Evolutionary conservation across 192 early-diverging fungal genomes (phyloP).

Genomic region (Powellomyces hirtus): DNA sequence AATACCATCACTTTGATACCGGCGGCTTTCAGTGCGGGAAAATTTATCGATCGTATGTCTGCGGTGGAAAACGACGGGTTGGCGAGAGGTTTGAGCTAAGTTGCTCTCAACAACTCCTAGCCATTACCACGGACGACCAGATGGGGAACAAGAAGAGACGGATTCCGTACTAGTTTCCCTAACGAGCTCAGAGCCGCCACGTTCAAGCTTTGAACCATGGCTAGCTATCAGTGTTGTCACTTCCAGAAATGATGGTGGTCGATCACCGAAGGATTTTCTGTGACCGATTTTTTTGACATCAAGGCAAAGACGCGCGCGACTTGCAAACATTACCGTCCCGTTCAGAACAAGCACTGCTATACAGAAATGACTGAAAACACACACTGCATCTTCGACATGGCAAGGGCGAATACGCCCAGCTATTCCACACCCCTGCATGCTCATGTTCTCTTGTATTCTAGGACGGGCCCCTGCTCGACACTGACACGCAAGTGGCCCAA

Average conservation of each 20-base stretch:
- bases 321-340: no score
- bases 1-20: slow-evolving; percentile 80
- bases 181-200: slow-evolving; percentile 55
- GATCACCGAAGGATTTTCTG: no score
- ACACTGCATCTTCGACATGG: slow-evolving; percentile 31
- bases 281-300: no score
- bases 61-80: background rate
- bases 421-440: background rate
- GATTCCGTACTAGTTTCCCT: slow-evolving; percentile 54
- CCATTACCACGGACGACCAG: slow-evolving; percentile 61
- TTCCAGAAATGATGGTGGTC: no score
- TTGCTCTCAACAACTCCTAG: background rate
- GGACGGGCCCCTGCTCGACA: slow-evolving; percentile 63
- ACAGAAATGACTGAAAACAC: slow-evolving; percentile 7
- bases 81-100: background rate
- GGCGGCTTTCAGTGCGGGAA: slow-evolving; percentile 46
- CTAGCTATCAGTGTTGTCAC: no score
- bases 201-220: slow-evolving; percentile 72
- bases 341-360: no score
- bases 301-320: no score
- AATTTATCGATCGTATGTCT: slow-evolving; percentile 73
- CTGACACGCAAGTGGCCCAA: slow-evolving; percentile 83
- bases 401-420: background rate
- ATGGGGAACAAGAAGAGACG: slow-evolving; percentile 73
- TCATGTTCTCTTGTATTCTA: slow-evolving; percentile 44